Conservation (phyloP, 2,329 filamentous ascomycete genomes). For the Penicillium paneum region DNA sequence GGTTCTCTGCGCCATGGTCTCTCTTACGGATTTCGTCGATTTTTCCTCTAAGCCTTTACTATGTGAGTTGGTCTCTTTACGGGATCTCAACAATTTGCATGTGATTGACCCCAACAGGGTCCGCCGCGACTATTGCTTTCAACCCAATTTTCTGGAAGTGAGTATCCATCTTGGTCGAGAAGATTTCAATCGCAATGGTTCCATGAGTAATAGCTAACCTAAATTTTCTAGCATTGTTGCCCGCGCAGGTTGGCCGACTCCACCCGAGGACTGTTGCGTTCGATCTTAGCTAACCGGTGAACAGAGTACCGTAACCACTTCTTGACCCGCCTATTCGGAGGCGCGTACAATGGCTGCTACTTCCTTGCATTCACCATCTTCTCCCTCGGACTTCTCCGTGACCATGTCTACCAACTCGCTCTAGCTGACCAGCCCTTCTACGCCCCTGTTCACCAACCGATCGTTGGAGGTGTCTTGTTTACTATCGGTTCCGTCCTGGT, state of each 20-base stretch:
- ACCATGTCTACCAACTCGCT: conserved; percentile 81
- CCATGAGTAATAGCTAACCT: conserved; percentile 12
- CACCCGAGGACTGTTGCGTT: conserved; percentile 11
- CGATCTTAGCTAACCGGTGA: conserved; percentile 12
- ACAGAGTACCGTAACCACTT: conserved; percentile 88
- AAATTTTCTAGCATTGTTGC: conserved; percentile 65
- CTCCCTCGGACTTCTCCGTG: conserved; percentile 82
- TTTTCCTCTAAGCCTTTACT: conserved; percentile 64
- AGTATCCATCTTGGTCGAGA: conserved; percentile 40
- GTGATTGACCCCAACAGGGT: conserved; percentile 57
- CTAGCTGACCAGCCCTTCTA: conserved; percentile 73
- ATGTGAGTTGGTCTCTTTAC: conserved; percentile 50
- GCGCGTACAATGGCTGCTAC: conserved; percentile 79
- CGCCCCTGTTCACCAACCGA: conserved; percentile 64
- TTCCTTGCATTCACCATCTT: conserved; percentile 86
- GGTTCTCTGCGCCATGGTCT: conserved; percentile 29
- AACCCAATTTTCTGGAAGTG: conserved; percentile 99
- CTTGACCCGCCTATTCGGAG: conserved; percentile 83
- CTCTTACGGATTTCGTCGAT: conserved; percentile 52
- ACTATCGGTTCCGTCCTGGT: conserved; percentile 78
- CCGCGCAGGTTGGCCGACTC: conserved; percentile 62
- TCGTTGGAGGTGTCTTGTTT: conserved; percentile 69
- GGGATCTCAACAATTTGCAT: conserved; percentile 25
- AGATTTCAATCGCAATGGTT: neutral
- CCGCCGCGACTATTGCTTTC: conserved; percentile 78